A percentile compares a stretch with the other conserved stretches of the same genome.
Conservation (phyloP, 2,329 filamentous ascomycete genomes). For the Stagonosporopsis chrysanthemi region DNA sequence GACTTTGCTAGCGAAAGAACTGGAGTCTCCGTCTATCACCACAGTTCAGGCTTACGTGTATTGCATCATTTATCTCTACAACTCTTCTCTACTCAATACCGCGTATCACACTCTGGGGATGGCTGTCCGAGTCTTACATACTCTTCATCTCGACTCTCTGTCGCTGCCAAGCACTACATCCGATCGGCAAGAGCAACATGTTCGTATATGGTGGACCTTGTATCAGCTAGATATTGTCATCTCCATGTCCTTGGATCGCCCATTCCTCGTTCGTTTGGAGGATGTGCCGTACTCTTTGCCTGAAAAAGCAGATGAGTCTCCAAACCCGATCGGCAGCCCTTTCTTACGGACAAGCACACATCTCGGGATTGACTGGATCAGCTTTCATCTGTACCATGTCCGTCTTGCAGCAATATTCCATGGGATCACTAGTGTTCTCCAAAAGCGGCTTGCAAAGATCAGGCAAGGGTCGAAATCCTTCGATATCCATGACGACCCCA, state of each 20-base stretch:
- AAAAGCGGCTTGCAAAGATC: conserved; percentile 5
- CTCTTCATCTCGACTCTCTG: conserved; percentile 2
- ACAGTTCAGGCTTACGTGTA: conserved; percentile 6
- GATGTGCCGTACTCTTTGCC: conserved; percentile 8
- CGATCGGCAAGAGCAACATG: not conserved
- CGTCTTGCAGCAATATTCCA: conserved; percentile 8
- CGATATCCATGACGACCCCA: conserved; percentile 8
- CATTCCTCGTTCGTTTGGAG: conserved; percentile 9
- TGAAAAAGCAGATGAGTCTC: not conserved
- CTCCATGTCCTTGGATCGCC: conserved; percentile 12
- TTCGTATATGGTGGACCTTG: conserved; percentile 8
- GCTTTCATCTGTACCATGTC: conserved; percentile 3
- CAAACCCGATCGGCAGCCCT: not conserved
- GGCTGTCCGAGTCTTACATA: conserved; percentile 9
- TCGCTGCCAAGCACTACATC: not conserved
- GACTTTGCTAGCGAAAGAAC: conserved; percentile 6
- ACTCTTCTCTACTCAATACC: conserved; percentile 9
- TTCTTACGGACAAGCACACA: conserved; percentile 3
- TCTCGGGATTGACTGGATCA: conserved; percentile 4
- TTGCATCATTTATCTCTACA: conserved; percentile 10
- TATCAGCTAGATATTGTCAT: conserved; percentile 11
- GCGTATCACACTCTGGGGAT: conserved; percentile 9
- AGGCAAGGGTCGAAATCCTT: conserved; percentile 4
- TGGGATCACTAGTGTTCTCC: not conserved
- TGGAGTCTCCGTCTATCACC: conserved; percentile 6